phyloP scores from a whole-genome alignment of 805 yeast species.

The Ogataea saltuana region DNA sequence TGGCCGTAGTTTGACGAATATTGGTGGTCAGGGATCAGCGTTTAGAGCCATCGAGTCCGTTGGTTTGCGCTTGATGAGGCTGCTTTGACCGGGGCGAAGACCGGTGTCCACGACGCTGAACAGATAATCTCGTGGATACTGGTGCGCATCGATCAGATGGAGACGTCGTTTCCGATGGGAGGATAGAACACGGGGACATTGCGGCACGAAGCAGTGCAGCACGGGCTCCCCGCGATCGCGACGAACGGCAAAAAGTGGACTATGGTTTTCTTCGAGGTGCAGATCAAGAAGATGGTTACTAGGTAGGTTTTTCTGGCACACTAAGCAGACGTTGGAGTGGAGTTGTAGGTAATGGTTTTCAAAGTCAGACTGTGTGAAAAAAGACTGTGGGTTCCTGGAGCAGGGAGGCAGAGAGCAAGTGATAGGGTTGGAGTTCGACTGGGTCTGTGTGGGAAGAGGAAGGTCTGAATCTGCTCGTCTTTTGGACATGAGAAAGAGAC shows the following conservation, averaged over 20 bases:
- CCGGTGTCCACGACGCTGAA: conserved; percentile 35
- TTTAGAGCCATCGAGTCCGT: too few species aligned
- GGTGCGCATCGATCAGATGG: conserved; percentile 54
- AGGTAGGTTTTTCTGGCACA: conserved; percentile 45
- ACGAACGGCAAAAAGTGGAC: conserved; percentile 43
- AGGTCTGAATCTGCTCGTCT: neutral
- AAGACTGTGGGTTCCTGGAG: neutral
- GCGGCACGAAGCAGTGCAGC: conserved; percentile 44
- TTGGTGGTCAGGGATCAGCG: too few species aligned
- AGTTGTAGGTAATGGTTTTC: conserved; percentile 29
- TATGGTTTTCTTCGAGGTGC: conserved; percentile 55
- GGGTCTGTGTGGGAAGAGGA: neutral
- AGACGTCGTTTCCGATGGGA: conserved; percentile 42
- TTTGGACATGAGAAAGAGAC: neutral
- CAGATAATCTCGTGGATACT: conserved; percentile 42
- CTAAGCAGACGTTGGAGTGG: conserved; percentile 37
- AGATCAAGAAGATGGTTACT: conserved; percentile 42
- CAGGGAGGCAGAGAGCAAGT: conserved; percentile 4
- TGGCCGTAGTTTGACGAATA: too few species aligned
- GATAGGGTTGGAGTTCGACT: neutral
- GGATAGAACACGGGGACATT: conserved; percentile 43
- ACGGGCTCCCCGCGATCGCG: conserved; percentile 41
- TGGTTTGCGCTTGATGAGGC: conserved; percentile 24
- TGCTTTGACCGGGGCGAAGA: conserved; percentile 20
- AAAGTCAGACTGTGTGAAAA: conserved; percentile 13